Evolutionary conservation across 208 protist genomes (phyloP).

Genomic region (Leptomonas pyrrhocoris): DNA sequence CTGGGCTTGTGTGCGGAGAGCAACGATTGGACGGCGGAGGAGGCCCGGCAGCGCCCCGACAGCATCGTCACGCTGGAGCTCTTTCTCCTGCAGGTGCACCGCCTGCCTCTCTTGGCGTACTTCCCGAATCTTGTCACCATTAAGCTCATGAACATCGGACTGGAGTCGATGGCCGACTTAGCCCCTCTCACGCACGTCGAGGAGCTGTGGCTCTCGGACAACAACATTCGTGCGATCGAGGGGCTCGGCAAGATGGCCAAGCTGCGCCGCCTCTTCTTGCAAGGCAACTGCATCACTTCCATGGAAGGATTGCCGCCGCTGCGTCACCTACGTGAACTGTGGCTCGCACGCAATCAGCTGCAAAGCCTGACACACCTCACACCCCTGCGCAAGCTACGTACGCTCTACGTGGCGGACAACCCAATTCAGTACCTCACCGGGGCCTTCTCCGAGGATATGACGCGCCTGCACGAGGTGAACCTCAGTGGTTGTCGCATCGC

Average conservation of each 20-base stretch:
- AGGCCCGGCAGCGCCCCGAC: slow-evolving; percentile 61
- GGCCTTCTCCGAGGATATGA: slow-evolving; percentile 52
- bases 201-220: slow-evolving; percentile 91
- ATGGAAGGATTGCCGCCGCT: slow-evolving; percentile 78
- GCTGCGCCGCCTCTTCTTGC: slow-evolving; percentile 82
- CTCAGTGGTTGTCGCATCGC: slow-evolving; percentile 86
- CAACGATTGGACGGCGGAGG: slow-evolving; percentile 82
- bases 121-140: slow-evolving; percentile 83
- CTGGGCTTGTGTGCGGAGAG: slow-evolving; percentile 76
- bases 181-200: slow-evolving; percentile 67
- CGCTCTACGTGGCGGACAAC: slow-evolving; percentile 85
- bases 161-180: slow-evolving; percentile 78
- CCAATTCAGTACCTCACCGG: slow-evolving; percentile 57
- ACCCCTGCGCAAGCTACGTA: slow-evolving; percentile 62
- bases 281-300: slow-evolving; percentile 82
- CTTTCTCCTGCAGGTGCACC: slow-evolving; percentile 78
- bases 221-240: slow-evolving; percentile 78
- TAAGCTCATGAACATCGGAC: slow-evolving; percentile 76
- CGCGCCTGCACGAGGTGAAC: slow-evolving; percentile 88
- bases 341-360: slow-evolving; percentile 81
- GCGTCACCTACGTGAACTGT: slow-evolving; percentile 76
- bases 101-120: slow-evolving; percentile 56
- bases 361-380: slow-evolving; percentile 48
- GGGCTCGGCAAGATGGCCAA: slow-evolving; percentile 70
- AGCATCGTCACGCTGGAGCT: slow-evolving; percentile 74